A percentile compares a stretch with the other conserved stretches of the same genome.
These are phyloP conservation scores for Pseudoperonospora humuli DNA, from an alignment of 352 stramenopile genomes.

Conservation along the genomic window DNA sequence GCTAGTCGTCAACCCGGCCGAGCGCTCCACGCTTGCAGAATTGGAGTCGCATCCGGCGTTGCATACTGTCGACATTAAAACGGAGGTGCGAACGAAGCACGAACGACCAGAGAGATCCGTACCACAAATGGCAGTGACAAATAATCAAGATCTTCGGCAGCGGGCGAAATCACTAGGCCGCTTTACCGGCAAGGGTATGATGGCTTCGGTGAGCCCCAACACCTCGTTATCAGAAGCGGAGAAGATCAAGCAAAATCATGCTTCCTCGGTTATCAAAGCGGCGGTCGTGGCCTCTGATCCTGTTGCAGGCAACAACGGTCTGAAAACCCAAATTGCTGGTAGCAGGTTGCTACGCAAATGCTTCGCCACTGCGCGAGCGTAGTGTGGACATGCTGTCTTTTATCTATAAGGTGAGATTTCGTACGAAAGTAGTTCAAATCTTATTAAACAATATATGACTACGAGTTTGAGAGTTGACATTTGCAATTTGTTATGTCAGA, in stretches of 20 bases:
- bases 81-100: not conserved
- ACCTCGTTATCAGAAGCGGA: constrained; percentile 9
- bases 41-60: constrained; percentile 40
- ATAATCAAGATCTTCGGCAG: constrained; percentile 10
- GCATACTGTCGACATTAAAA: constrained; percentile 5
- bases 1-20: constrained; percentile 39
- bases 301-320: constrained; percentile 5
- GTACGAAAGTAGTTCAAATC: not conserved
- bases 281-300: constrained; percentile 5
- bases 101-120: constrained; percentile 2
- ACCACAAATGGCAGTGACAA: not conserved
- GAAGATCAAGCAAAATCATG: constrained; percentile 20
- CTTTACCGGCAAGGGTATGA: constrained; percentile 18
- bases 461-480: no score
- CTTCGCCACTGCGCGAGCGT: constrained; percentile 16
- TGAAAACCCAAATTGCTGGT: constrained; percentile 11
- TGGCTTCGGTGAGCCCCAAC: constrained; percentile 19
- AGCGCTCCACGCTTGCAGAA: constrained; percentile 33
- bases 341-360: constrained; percentile 23
- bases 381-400: constrained; percentile 11
- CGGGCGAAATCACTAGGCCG: constrained; percentile 17
- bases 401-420: constrained; percentile 21
- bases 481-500: no score
- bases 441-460: constrained; percentile 8
- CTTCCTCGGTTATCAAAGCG: constrained; percentile 12